Evolutionary conservation across 225 moss, liverwort and hornwort species (phyloP).

Genomic region (Marchantia paleacea): DNA sequence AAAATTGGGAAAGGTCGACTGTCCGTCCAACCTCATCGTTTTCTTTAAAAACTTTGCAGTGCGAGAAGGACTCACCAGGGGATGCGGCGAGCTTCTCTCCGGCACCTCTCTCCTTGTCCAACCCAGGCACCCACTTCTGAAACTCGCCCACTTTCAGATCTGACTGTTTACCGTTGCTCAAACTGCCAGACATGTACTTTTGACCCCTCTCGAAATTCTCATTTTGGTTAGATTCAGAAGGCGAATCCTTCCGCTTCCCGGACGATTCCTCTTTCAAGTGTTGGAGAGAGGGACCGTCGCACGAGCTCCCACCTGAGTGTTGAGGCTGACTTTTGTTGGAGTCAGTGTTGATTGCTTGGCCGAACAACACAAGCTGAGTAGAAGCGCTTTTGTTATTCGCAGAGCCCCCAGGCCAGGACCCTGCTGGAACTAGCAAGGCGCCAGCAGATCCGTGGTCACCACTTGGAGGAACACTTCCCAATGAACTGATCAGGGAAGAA

Average conservation of each 20-base stretch:
- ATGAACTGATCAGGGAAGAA: constrained; percentile 26
- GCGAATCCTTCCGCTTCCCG: constrained; percentile 49
- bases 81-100: constrained; percentile 31
- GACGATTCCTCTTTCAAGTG: constrained; percentile 58
- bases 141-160: constrained; percentile 52
- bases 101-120: constrained; percentile 42
- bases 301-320: constrained; percentile 81
- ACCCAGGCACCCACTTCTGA: constrained; percentile 52
- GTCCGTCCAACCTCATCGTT: constrained; percentile 94
- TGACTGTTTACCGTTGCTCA: constrained; percentile 43
- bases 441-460: constrained; percentile 29
- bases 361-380: constrained; percentile 82
- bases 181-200: constrained; percentile 32
- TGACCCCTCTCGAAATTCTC: constrained; percentile 55
- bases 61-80: constrained; percentile 55
- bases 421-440: constrained; percentile 38
- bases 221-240: constrained; percentile 51
- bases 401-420: constrained; percentile 41
- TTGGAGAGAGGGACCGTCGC: constrained; percentile 59
- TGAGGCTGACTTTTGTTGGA: constrained; percentile 64
- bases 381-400: constrained; percentile 32
- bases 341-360: constrained; percentile 83
- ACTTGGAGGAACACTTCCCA: constrained; percentile 25
- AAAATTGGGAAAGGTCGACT: constrained; percentile 70
- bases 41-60: constrained; percentile 96